Conservation (phyloP, 768 basidiomycete genomes). For the Lactarius deliciosus region DNA sequence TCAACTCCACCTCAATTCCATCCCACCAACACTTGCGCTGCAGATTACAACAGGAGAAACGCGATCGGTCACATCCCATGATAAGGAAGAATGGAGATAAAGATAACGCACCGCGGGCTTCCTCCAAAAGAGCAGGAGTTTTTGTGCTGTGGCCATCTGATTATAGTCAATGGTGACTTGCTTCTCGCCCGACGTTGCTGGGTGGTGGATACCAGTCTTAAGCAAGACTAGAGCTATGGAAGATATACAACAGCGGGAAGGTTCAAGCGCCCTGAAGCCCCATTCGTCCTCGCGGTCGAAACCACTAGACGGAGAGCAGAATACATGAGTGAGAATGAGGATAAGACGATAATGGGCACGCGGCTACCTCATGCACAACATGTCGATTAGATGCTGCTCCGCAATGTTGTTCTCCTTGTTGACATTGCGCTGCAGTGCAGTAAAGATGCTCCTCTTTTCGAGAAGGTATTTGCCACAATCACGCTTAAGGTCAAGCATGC, state of each 20-base stretch:
- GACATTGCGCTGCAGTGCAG: conserved; percentile 96
- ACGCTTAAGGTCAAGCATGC: conserved; percentile 77
- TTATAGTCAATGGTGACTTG: conserved; percentile 82
- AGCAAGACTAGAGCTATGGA: conserved; percentile 96
- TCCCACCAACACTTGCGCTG: conserved; percentile 99
- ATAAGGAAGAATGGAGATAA: conserved; percentile 13
- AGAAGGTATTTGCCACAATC: conserved; percentile 86
- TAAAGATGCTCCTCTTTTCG: conserved; percentile 91
- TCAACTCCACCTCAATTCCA: conserved; percentile 85
- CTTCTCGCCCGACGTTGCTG: conserved; percentile 51
- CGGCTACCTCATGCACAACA: conserved; percentile 97
- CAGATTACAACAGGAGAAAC: background rate
- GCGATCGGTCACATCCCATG: conserved; percentile 19
- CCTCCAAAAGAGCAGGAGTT: conserved; percentile 95
- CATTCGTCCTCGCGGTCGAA: conserved; percentile 97
- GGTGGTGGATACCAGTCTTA: conserved; percentile 93
- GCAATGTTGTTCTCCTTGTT: conserved; percentile 99
- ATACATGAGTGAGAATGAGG: conserved; percentile 11
- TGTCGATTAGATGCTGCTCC: conserved; percentile 99
- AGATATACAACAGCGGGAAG: conserved; percentile 94
- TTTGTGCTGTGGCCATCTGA: conserved; percentile 98
- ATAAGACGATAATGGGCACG: conserved; percentile 26
- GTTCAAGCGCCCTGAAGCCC: conserved; percentile 96
- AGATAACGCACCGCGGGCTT: conserved; percentile 88
- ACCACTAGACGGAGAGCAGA: conserved; percentile 53